Evolutionary conservation across 1,284 basidiomycete species (phyloP), one percentile per base, ranked within the genome.

Genomic region (Wallemia ichthyophaga): DNA sequence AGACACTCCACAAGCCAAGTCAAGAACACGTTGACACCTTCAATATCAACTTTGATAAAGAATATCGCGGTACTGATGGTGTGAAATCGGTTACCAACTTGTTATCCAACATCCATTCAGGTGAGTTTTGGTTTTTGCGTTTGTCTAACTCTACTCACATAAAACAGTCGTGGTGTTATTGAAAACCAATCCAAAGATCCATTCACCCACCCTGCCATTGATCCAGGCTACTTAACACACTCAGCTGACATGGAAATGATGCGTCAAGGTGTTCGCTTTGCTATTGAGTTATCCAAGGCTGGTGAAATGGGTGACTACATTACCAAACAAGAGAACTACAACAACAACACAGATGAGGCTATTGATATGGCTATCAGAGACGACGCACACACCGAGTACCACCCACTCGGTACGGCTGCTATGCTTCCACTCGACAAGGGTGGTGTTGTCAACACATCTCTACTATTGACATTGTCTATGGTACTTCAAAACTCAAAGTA

Each of bases 391-490:
- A 54, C 48, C 11, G 62, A 62, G 27, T 79, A 70, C 66, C 78
- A 80, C 69, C 79, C 79, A 1, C 71, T 74, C 27, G 76, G 75
- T 61, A 75, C 79, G 24, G 77, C 75, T 63, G 73, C 78, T 1
- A 81, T 82, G 80, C 70, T 81, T 48, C 80, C 80, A 2, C 68
- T 72, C 62, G 69, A 70, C 31, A 67, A 72, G 61, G 81, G 80
- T 56, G 81, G 80, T 63, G 80, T 82, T 56, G 79, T 83, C 56
- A 76, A 78, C 67, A 69, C 76, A 23, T 71, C 75, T 59, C 69
- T 83, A 37, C n/a, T n/a, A n/a, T n/a, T n/a, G n/a, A n/a, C n/a
- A 71, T 71, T 64, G 80, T 82, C 11, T 79, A 82, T 67, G 80
- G 80, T 28, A 73, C 75, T 7, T 67, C 69, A 58, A 78, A 77